Percentiles rank a stretch among this genome's conserved stretches.
These are phyloP conservation scores for Penicillium argentinense DNA, from an alignment of 495 filamentous ascomycete species.

Conservation along the genomic window DNA sequence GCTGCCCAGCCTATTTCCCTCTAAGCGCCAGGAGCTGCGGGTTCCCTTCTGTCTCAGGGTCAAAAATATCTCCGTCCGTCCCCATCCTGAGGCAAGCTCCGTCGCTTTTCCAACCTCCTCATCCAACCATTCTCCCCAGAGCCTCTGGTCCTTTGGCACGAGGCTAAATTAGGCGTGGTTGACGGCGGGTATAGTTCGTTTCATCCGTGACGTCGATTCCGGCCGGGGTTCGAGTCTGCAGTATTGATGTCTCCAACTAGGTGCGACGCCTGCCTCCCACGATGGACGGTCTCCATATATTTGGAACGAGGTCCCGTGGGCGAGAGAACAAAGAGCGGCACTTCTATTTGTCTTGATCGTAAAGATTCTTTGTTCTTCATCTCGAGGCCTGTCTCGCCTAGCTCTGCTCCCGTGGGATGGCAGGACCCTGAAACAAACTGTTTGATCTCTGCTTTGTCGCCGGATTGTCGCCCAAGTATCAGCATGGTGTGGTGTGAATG, in stretches of 20 bases:
- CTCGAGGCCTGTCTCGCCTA: not conserved
- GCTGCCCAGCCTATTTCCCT: too few relatives aligned
- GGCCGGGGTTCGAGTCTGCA: slow-evolving; percentile 1
- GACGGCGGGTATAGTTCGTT: slow-evolving; percentile 12
- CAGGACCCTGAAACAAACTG: slow-evolving; percentile 4
- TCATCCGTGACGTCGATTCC: slow-evolving; percentile 7
- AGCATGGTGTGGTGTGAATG: slow-evolving; percentile 13
- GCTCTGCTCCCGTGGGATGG: slow-evolving; percentile 2
- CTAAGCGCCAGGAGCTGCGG: slow-evolving; percentile 25
- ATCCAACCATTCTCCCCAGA: slow-evolving; percentile 15
- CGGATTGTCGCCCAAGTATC: slow-evolving; percentile 3
- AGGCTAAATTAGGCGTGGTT: slow-evolving; percentile 1
- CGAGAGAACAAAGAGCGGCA: not conserved
- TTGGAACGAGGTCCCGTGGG: slow-evolving; percentile 14
- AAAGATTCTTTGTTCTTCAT: slow-evolving; percentile 3
- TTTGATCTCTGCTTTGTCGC: slow-evolving; percentile 10
- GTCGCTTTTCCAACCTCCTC: slow-evolving; percentile 10
- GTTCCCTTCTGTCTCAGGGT: slow-evolving; percentile 11
- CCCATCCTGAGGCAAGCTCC: slow-evolving; percentile 8
- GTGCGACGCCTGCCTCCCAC: not conserved
- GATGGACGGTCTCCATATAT: slow-evolving; percentile 12
- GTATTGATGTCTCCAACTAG: slow-evolving; percentile 17
- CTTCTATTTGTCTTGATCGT: slow-evolving; percentile 4
- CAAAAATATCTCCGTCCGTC: slow-evolving; percentile 13
- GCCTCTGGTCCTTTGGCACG: slow-evolving; percentile 4